Conservation (phyloP, 192 early-diverging fungal genomes). For the Phlyctochytrium planicorne region DNA sequence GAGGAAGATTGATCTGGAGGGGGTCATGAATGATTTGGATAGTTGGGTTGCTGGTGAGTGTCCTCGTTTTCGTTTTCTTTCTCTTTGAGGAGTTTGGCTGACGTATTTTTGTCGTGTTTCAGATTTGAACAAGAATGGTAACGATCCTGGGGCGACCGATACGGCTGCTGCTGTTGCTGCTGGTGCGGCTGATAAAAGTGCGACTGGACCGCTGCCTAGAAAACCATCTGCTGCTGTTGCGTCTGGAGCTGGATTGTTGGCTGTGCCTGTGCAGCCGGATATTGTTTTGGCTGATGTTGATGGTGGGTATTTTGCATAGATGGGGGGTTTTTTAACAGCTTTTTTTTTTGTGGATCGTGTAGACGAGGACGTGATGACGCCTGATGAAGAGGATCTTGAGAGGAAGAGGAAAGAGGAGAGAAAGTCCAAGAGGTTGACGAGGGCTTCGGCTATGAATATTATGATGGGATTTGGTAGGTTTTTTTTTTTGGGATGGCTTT, state of each 20-base stretch:
- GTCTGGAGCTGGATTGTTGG: too few relatives aligned
- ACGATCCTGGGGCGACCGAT: too few relatives aligned
- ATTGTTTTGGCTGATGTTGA: too few relatives aligned
- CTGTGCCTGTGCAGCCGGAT: too few relatives aligned
- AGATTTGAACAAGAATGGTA: too few relatives aligned
- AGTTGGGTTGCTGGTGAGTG: slow-evolving; percentile 3
- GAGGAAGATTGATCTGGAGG: slow-evolving; percentile 1
- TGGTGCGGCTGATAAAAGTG: background rate
- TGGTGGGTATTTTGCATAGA: too few relatives aligned
- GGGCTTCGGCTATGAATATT: slow-evolving; percentile 27
- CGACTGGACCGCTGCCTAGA: background rate
- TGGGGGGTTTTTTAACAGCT: too few relatives aligned
- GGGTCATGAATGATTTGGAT: slow-evolving; percentile 5
- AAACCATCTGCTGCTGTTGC: background rate
- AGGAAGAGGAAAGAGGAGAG: slow-evolving; percentile 12
- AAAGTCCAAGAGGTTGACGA: slow-evolving; percentile 8
- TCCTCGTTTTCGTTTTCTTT: background rate
- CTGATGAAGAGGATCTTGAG: background rate
- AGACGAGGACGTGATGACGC: background rate
- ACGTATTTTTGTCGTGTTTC: too few relatives aligned
- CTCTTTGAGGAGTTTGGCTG: background rate
- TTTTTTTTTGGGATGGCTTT: background rate
- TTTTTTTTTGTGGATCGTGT: background rate
- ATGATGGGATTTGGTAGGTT: slow-evolving; percentile 28
- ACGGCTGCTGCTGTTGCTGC: background rate